These are phyloP conservation scores for Blastocystis sp. DNA, from an alignment of 352 stramenopile species.

Conservation along the genomic window DNA sequence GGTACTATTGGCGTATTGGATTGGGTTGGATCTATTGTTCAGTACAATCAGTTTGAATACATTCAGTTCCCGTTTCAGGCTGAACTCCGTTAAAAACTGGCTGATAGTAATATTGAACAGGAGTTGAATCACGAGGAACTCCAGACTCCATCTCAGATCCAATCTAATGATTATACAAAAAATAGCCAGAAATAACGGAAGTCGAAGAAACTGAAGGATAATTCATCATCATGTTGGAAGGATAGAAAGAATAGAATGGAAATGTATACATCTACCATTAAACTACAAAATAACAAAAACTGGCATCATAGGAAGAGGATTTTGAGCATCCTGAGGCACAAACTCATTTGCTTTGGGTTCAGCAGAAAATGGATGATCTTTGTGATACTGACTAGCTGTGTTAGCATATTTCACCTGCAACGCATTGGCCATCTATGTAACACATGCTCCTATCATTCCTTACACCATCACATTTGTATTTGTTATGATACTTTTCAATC, in stretches of 20 bases:
- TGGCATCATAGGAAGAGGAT: not conserved
- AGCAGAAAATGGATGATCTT: not conserved
- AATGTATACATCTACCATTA: not conserved
- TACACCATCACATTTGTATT: constrained; percentile 34
- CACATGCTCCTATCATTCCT: not conserved
- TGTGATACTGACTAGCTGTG: not conserved
- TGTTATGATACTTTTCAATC: constrained; percentile 35
- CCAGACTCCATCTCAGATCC: too few species aligned
- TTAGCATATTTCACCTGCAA: constrained; percentile 50
- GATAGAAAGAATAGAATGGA: not conserved
- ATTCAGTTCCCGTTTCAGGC: too few species aligned
- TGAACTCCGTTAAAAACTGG: too few species aligned
- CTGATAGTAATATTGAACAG: too few species aligned
- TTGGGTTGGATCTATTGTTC: too few species aligned
- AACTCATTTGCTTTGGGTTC: not conserved
- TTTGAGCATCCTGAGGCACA: not conserved
- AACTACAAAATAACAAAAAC: not conserved
- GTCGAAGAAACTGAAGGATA: too few species aligned
- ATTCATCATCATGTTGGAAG: not conserved
- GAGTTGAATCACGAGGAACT: too few species aligned
- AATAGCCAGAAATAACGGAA: too few species aligned
- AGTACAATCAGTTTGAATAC: too few species aligned
- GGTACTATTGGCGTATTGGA: too few species aligned
- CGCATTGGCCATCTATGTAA: constrained; percentile 10
- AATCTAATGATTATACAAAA: too few species aligned